phyloP scores from a whole-genome alignment of 2,329 filamentous ascomycete genomes.

The Botrytis squamosa region DNA sequence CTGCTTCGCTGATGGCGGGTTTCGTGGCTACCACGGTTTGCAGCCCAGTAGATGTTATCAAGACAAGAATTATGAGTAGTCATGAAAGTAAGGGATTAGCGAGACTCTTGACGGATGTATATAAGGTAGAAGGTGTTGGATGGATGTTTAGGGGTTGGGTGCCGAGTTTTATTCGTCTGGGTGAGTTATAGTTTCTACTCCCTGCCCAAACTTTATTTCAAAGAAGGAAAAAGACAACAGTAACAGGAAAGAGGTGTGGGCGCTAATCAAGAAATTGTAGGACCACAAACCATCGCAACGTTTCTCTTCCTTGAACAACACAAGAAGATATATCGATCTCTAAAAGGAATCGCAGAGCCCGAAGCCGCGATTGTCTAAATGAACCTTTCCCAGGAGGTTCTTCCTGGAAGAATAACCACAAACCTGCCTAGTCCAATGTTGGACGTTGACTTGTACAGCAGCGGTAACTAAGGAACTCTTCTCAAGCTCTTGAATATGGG shows the following conservation, averaged over 20 bases:
- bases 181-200: neutral
- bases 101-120: slow-evolving; percentile 64
- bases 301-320: slow-evolving; percentile 86
- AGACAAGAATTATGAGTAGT: slow-evolving; percentile 82
- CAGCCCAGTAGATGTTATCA: slow-evolving; percentile 84
- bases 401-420: neutral
- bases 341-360: slow-evolving; percentile 40
- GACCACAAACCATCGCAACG: slow-evolving; percentile 81
- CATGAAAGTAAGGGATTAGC: slow-evolving; percentile 54
- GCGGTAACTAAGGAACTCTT: neutral
- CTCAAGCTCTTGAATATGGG: neutral
- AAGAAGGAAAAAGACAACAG: neutral
- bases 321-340: slow-evolving; percentile 69
- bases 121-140: slow-evolving; percentile 65
- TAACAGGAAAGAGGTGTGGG: neutral
- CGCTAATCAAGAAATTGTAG: slow-evolving; percentile 33
- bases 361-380: slow-evolving; percentile 22
- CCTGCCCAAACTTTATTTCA: neutral
- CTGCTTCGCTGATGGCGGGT: slow-evolving; percentile 73
- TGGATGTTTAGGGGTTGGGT: slow-evolving; percentile 94
- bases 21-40: slow-evolving; percentile 83
- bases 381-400: neutral
- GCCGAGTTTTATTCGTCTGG: slow-evolving; percentile 65
- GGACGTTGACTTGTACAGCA: neutral
- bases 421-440: neutral